Base-by-base conservation (phyloP, 2,329 filamentous ascomycete species). In the Pleurostoma richardsiae region DNA sequence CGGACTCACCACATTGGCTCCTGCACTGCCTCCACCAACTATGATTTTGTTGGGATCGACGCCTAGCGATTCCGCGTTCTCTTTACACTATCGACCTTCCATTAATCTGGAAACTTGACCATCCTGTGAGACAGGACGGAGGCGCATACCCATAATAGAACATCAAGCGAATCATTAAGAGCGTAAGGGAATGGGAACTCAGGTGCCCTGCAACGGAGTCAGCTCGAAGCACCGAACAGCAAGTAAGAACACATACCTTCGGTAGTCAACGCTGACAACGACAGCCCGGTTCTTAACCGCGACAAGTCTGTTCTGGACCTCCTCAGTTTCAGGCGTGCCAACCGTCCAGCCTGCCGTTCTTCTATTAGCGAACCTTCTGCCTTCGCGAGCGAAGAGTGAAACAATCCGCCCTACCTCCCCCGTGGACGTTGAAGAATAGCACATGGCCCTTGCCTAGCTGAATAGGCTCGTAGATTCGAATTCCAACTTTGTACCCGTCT, bases 181-280 rank as follows among this genome's bases (percentile, higher is more conserved):
- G 52, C 44, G 27, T 52, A 51, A 10, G 52, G 52, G 40, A 49
- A 54, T 29, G 46, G 49, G 30, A 30, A 52, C n/a, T 54, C 52
- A 2, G 52, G 50, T 1, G 51, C 51, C 33, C 51, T 53, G 10
- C 7, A n/a, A 29, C 6, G 8, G 3, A 3, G 30, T 30, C 38
- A 6, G 10, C 4, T 6, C 33, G 6, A 36, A 29, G 11, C 7
- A 29, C 5, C 26, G 30, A 29, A 6, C 27, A 4, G 11, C 4
- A 30, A 5, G 39, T 30, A 6, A 44, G n/a, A 6, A n/a, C 42
- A 41, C 44, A 26, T 28, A 52, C 50, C 30, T 42, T 19, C 52
- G 30, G 27, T 54, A 54, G 43, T 54, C 52, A 7, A 54, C 41
- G 39, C 50, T 49, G 39, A 51, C 49, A 27, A 54, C 50, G 4